A percentile compares a stretch with the other conserved stretches of the same genome.
These are phyloP conservation scores for Hippophae tibetana DNA, from an alignment of 306 rosid species.

Conservation along the genomic window DNA sequence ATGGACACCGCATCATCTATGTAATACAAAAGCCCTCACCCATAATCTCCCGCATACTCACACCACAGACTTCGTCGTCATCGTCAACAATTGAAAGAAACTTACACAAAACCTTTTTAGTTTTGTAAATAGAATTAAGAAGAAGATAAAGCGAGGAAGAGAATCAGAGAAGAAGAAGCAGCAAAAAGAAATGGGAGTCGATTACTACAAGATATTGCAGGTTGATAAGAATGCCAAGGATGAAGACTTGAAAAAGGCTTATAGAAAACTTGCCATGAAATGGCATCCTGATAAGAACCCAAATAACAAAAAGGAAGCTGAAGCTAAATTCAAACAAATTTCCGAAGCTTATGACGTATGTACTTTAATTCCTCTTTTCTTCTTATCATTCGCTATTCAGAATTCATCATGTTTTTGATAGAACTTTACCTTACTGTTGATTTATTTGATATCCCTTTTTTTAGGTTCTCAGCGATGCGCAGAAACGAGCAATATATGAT, in stretches of 20 bases:
- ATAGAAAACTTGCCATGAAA: constrained; percentile 65
- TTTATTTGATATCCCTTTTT: constrained; percentile 1
- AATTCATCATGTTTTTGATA: background rate
- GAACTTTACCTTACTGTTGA: background rate
- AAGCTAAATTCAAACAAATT: constrained; percentile 59
- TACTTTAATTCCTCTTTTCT: background rate
- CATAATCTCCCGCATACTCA: background rate
- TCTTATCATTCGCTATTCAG: no score
- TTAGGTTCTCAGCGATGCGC: constrained; percentile 69
- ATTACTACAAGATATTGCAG: constrained; percentile 58
- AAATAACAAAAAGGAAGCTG: constrained; percentile 54
- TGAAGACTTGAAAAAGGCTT: constrained; percentile 62
- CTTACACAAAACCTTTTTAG: background rate
- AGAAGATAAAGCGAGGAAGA: constrained; percentile 19
- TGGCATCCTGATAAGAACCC: constrained; percentile 82
- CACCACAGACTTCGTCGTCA: background rate
- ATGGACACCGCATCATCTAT: constrained; percentile 1
- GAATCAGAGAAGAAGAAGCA: constrained; percentile 23
- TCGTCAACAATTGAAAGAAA: background rate
- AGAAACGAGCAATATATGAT: constrained; percentile 54
- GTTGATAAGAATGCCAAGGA: constrained; percentile 55
- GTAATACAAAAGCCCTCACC: background rate
- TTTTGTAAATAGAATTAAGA: background rate
- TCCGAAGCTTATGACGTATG: constrained; percentile 59
- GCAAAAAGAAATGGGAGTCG: constrained; percentile 39